A percentile compares a stretch with the other conserved stretches of the same genome.
phyloP scores from a whole-genome alignment of 2,329 filamentous ascomycete genomes.

The Apiospora rasikravindrae region DNA sequence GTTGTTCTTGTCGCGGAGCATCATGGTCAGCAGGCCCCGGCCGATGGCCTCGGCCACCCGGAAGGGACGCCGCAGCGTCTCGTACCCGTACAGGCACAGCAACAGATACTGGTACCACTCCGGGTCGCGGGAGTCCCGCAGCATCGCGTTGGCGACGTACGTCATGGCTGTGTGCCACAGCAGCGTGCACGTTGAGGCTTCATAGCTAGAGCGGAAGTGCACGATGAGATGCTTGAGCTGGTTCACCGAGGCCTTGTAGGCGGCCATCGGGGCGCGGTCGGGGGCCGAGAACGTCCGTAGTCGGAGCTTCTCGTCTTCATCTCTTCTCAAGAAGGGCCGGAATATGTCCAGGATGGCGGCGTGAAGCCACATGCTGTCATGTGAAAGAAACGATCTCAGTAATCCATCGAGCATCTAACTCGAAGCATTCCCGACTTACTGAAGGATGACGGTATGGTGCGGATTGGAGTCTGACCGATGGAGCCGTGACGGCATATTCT shows the following conservation, averaged over 20 bases:
- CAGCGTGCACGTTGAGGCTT: conserved; percentile 41
- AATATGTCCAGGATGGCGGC: conserved; percentile 44
- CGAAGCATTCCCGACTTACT: conserved; percentile 34
- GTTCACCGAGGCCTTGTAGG: conserved; percentile 40
- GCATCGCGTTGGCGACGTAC: conserved; percentile 45
- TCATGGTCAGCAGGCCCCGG: conserved; percentile 43
- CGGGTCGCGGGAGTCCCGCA: conserved; percentile 35
- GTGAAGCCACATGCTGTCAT: conserved; percentile 46
- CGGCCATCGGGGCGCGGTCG: conserved; percentile 36
- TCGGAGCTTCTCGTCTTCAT: not conserved
- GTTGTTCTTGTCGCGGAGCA: conserved; percentile 37
- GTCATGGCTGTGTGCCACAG: conserved; percentile 48
- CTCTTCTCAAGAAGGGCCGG: conserved; percentile 31
- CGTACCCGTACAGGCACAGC: conserved; percentile 45
- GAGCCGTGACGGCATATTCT: conserved; percentile 36
- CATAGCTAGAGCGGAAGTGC: conserved; percentile 42
- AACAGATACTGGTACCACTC: conserved; percentile 44
- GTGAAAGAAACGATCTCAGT: not conserved
- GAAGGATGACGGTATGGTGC: conserved; percentile 43
- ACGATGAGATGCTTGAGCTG: conserved; percentile 46
- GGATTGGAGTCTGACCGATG: conserved; percentile 32
- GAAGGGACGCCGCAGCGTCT: conserved; percentile 40
- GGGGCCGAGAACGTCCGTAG: conserved; percentile 39
- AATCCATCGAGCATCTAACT: no score
- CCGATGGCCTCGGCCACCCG: conserved; percentile 42